Conservation (phyloP, 768 basidiomycete genomes). For the Mycena rosella region DNA sequence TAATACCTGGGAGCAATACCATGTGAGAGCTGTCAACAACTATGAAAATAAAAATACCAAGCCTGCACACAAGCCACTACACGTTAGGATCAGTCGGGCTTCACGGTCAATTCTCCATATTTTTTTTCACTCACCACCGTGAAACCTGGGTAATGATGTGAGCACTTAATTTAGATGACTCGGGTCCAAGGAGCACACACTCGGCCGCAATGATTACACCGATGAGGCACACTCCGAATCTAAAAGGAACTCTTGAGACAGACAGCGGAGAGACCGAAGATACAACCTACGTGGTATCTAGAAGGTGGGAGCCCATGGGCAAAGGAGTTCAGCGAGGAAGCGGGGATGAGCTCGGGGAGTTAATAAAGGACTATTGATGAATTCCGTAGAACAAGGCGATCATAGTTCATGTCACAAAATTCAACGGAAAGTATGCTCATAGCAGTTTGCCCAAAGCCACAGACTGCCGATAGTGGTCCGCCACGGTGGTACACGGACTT, state of each 20-base stretch:
- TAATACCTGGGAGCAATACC: background rate
- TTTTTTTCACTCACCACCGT: background rate
- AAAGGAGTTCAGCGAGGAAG: too few relatives aligned
- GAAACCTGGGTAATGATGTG: background rate
- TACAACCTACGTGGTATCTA: conserved; percentile 1
- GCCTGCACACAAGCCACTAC: conserved; percentile 14
- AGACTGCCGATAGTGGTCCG: too few relatives aligned
- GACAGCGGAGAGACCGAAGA: background rate
- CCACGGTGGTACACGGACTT: too few relatives aligned
- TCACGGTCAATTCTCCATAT: background rate
- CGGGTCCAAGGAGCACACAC: background rate
- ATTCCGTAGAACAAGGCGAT: too few relatives aligned
- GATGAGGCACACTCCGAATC: conserved; percentile 9
- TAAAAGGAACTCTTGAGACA: background rate
- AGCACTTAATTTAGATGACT: too few relatives aligned
- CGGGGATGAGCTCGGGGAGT: too few relatives aligned
- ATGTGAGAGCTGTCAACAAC: too few relatives aligned
- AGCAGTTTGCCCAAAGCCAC: too few relatives aligned
- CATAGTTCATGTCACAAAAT: too few relatives aligned
- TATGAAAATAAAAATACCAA: background rate
- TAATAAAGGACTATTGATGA: too few relatives aligned
- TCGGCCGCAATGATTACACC: conserved; percentile 9
- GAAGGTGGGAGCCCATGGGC: conserved; percentile 1
- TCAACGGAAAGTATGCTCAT: too few relatives aligned
- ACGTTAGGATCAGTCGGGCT: background rate